Evolutionary conservation across 2,329 filamentous ascomycete species (phyloP), one percentile per base, ranked within the genome.

Genomic region (Domatiomyces globalis): DNA sequence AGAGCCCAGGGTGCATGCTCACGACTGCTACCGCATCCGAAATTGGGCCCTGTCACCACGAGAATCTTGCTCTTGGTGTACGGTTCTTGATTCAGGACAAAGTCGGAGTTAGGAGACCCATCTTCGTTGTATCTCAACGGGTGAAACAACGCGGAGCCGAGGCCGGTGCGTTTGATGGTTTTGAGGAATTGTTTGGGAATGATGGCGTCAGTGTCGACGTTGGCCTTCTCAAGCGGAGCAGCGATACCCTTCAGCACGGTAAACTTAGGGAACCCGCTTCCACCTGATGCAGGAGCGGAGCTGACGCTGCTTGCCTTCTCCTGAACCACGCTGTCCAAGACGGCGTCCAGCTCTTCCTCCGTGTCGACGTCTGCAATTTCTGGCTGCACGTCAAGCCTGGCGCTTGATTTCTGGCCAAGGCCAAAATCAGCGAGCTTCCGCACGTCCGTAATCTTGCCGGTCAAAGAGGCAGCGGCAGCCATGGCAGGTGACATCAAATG

Each of bases 141-240:
- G 67, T 89, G 79, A 77, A 98, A 98, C 49, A 94, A 80, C 42
- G 90, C 90, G 20, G 74, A 78, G 53, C 89, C 89, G 8, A 98
- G 84, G 58, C 92, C 92, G 1, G 90, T 94, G 53, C 92, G 87
- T 78, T 96, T 96, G 72, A 96, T 96, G 43, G 92, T 98, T 75
- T 96, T 98, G 58, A 98, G 79, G 74, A 96, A 98, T 68, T 98
- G 92, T 72, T 98, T 98, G 58, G 92, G 92, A 61, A 98, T 98
- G 69, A 96, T 95, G 65, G 90, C 90, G 63, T 98, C 92, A n/a
- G 92, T 98, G 72, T 98, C 92, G 61, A 95, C 82, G 67, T 98
- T 98, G 59, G 84, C 77, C 62, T 85, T 81, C 56, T 95, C 85
- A 69, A 98, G 73, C 2, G 87, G 87, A 9, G 89, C 92, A 1